phyloP scores from a whole-genome alignment of 495 filamentous ascomycete species.

The Neurospora sp. region DNA sequence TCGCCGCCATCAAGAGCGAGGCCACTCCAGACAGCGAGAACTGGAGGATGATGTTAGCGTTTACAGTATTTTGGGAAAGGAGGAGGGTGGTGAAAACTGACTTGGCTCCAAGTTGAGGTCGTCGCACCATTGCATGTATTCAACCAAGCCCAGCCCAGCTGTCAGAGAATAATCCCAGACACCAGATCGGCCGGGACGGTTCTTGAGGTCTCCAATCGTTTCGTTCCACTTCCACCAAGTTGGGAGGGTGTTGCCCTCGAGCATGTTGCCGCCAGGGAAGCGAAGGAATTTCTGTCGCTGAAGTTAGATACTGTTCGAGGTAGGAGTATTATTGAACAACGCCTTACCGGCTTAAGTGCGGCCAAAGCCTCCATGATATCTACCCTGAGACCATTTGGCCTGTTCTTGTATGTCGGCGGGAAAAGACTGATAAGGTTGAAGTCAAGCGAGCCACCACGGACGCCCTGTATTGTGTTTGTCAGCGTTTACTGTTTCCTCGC shows the following conservation, averaged over 20 bases:
- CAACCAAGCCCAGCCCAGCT: conserved; percentile 51
- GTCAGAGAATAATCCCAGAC: conserved; percentile 54
- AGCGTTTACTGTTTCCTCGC: neutral
- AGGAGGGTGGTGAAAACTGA: conserved; percentile 4
- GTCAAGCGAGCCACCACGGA: conserved; percentile 39
- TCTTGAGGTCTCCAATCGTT: conserved; percentile 52
- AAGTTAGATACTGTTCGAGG: neutral
- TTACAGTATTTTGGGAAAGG: neutral
- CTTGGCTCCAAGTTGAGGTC: conserved; percentile 48
- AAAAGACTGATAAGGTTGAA: conserved; percentile 59
- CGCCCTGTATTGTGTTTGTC: conserved; percentile 16
- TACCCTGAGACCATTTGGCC: conserved; percentile 50
- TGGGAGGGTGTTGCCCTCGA: conserved; percentile 44
- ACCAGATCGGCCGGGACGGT: conserved; percentile 51
- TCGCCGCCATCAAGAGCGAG: conserved; percentile 48
- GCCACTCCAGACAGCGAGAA: conserved; percentile 45
- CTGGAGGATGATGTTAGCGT: neutral
- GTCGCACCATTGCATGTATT: conserved; percentile 58
- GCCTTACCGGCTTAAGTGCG: conserved; percentile 35
- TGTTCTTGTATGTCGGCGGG: conserved; percentile 54
- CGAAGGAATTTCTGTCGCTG: conserved; percentile 39
- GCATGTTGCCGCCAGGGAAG: conserved; percentile 59
- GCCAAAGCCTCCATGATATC: conserved; percentile 49
- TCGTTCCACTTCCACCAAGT: conserved; percentile 59
- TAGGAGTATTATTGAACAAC: neutral